Evolutionary conservation across 768 basidiomycete genomes (phyloP).

Genomic region (Podaxis sp.): DNA sequence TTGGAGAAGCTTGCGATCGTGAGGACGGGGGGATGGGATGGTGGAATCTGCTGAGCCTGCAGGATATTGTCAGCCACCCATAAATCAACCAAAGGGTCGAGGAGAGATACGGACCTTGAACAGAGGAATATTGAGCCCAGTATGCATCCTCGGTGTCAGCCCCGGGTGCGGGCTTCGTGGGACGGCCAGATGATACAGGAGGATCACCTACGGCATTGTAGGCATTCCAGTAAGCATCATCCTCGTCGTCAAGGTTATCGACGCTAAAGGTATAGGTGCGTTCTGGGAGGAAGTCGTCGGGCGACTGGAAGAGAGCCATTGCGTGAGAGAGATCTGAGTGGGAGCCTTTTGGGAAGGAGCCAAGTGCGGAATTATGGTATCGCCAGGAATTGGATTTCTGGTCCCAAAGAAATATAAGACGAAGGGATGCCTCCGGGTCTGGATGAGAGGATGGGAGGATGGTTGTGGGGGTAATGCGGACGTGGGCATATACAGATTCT

Average conservation of each 20-base stretch:
- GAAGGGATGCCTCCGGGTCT: slow-evolving; percentile 29
- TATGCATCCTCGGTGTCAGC: slow-evolving; percentile 58
- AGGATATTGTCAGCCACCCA: slow-evolving; percentile 3
- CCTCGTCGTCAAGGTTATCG: slow-evolving; percentile 38
- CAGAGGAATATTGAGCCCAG: slow-evolving; percentile 71
- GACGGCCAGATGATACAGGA: slow-evolving; percentile 15
- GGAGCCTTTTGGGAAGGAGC: slow-evolving; percentile 64
- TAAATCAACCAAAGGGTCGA: neutral
- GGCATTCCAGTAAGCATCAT: slow-evolving; percentile 66
- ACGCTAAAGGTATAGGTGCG: slow-evolving; percentile 21
- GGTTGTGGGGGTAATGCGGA: slow-evolving; percentile 38
- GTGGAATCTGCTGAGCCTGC: slow-evolving; percentile 75
- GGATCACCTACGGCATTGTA: slow-evolving; percentile 46
- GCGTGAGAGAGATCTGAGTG: slow-evolving; percentile 31
- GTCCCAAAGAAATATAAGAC: slow-evolving; percentile 74
- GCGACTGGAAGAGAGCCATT: slow-evolving; percentile 25
- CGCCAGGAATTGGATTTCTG: slow-evolving; percentile 48
- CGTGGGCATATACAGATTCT: slow-evolving; percentile 59
- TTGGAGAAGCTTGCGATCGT: slow-evolving; percentile 26
- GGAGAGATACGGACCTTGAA: slow-evolving; percentile 54
- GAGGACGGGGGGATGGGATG: slow-evolving; percentile 49
- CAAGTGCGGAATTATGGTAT: slow-evolving; percentile 66
- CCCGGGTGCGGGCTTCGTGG: slow-evolving; percentile 21
- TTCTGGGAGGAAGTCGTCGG: slow-evolving; percentile 34
- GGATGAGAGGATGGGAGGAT: slow-evolving; percentile 20